Evolutionary conservation across 2,329 filamentous ascomycete genomes (phyloP).

Genomic region (Hypoxylon sp.): DNA sequence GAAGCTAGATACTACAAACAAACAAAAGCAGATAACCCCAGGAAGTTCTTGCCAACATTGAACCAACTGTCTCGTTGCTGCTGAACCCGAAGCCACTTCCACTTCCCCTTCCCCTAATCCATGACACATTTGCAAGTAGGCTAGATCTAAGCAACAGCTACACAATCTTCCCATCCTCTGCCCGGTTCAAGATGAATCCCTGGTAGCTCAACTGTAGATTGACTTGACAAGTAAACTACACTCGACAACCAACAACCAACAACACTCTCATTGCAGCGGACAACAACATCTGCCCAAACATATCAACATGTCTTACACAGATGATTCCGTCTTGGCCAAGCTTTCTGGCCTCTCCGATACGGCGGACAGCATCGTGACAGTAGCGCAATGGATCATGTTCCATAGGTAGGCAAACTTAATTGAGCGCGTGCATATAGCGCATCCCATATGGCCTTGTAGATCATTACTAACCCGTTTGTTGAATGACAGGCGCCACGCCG

Average conservation of each 20-base stretch:
- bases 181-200: conserved; percentile 32
- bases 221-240: conserved; percentile 23
- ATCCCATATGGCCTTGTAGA: conserved; percentile 20
- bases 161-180: conserved; percentile 13
- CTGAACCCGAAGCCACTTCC: conserved; percentile 17
- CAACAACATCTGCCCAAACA: background rate
- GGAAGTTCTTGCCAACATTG: conserved; percentile 10
- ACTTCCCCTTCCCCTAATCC: background rate
- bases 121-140: conserved; percentile 31
- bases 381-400: conserved; percentile 99
- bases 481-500: conserved; percentile 81
- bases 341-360: conserved; percentile 96
- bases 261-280: conserved; percentile 2
- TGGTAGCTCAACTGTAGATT: conserved; percentile 40
- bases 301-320: conserved; percentile 86
- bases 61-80: conserved; percentile 10
- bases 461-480: conserved; percentile 50
- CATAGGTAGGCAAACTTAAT: conserved; percentile 76
- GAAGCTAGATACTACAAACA: conserved; percentile 33
- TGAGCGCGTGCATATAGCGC: conserved; percentile 22
- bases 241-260: conserved; percentile 4
- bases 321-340: conserved; percentile 95
- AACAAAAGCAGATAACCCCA: conserved; percentile 23
- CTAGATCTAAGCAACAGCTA: conserved; percentile 23
- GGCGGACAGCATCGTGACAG: conserved; percentile 95